Evolutionary conservation across 2,329 filamentous ascomycete species (phyloP), one percentile per base, ranked within the genome.

Genomic region (Hymenoscyphus occultus): DNA sequence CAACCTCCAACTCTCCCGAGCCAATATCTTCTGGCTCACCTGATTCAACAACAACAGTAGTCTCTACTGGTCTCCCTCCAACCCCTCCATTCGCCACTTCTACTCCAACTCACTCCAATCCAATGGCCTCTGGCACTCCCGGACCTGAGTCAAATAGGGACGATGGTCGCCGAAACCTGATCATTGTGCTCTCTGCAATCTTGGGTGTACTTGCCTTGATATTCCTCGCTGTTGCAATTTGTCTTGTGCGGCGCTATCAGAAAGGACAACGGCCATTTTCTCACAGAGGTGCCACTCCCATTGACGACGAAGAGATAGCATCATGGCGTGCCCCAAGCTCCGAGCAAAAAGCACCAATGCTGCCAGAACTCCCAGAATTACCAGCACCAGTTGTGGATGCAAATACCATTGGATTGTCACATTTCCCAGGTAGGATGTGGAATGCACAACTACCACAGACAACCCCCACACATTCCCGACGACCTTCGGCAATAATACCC

Each of bases 241-340:
- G 71, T 40, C 69, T 74, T 42, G 13, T 67, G 39, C 60, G 59
- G 16, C 73, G 71, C 7, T 73, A 71, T 64, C 67, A 65, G 9
- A 64, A 56, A 62, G 63, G 68, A 32, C 76, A 76, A 40, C 68
- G 74, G 13, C 78, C 77, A 3, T 78, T 86, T 63, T 80, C 84
- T 69, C 79, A 80, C 60, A 78, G 86, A 60, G 84, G 84, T 59
- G 84, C 84, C 56, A 84, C 85, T 0, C 86, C 86, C 13, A 87
- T 89, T 65, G 81, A 84, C 67, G 86, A 89, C 70, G 85, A 88
- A 66, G 86, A 89, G 73, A 89, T 89, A 65, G 84, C 84, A 69
- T 86, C 84, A 3, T 89, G 86, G 86, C 48, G 77, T 74, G 61
- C 64, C n/a, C 71, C 67, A 32, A 67, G 57, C 10, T 51, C 42